Base-by-base conservation (phyloP, 2,329 filamentous ascomycete genomes). In the Apiospora malaysiana region DNA sequence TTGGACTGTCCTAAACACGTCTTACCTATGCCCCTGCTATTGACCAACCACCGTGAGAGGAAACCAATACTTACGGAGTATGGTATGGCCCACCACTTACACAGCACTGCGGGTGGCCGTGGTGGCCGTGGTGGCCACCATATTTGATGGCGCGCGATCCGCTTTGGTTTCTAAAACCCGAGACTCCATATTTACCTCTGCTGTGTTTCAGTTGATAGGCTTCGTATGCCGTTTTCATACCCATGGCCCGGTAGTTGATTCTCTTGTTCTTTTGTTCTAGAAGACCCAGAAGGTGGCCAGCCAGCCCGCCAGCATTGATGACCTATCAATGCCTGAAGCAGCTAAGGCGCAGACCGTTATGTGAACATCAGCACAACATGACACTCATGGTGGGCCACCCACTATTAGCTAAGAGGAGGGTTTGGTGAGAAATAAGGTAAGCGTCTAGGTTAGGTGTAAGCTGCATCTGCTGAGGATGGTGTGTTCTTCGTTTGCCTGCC, bases 231-330 rank as follows among this genome's bases (percentile, higher is more conserved):
- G 56, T 63, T 40, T 40, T 63, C 56, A 56, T 56, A n/a, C 56
- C 56, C 56, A 40, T 40, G 56, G 56, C 56, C 32, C 32, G 56
- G 56, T 63, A 40, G 56, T 63, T 63, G 56, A 14, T 40, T n/a
- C 56, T n/a, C 56, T 40, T n/a, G 56, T 63, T 63, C 56, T 37
- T 63, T 63, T 21, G 56, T 63, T 63, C 56, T 37, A 40, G 27
- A 40, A 63, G 32, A 32, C 5, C 18, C 16, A 40, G 56, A 63
- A 63, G 32, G 56, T 21, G n/a, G n/a, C n/a, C n/a, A n/a, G n/a
- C n/a, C n/a, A n/a, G n/a, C n/a, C n/a, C n/a, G n/a, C n/a, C 32
- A 18, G 51, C 51, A 59, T 59, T 32, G 51, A 59, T 37, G 51
- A 59, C 47, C 47, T 49, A 25, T 7, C 25, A 9, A 9, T 12